Percentiles rank a stretch among this genome's conserved stretches.
These are phyloP conservation scores for Cornus suecica DNA, from an alignment of 148 eudicot species.

Conservation along the genomic window DNA sequence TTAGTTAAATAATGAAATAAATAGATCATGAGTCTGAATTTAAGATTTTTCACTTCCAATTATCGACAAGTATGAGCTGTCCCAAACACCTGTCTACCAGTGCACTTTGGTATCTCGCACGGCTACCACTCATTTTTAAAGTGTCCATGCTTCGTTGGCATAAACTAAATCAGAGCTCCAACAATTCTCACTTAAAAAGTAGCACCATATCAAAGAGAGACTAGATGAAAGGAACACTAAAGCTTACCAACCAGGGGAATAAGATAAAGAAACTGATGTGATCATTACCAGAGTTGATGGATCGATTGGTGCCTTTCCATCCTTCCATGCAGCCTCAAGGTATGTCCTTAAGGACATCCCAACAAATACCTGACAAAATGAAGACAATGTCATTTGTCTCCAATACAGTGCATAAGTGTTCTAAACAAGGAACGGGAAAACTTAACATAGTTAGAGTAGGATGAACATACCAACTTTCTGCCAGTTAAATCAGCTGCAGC, in stretches of 20 bases:
- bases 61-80: too few species aligned
- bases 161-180: slow-evolving; percentile 8
- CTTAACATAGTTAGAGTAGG: background rate
- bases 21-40: too few species aligned
- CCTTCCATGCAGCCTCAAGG: slow-evolving; percentile 97
- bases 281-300: slow-evolving; percentile 87
- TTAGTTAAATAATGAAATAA: too few species aligned
- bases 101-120: too few species aligned
- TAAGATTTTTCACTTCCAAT: too few species aligned
- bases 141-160: background rate
- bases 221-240: background rate
- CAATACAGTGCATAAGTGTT: background rate
- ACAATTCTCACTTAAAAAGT: background rate
- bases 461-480: slow-evolving; percentile 75
- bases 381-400: slow-evolving; percentile 13
- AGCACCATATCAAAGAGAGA: background rate
- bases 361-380: slow-evolving; percentile 66
- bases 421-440: slow-evolving; percentile 10
- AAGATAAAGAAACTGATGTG: slow-evolving; percentile 5
- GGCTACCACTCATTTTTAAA: too few species aligned
- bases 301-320: slow-evolving; percentile 95
- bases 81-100: too few species aligned
- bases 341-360: slow-evolving; percentile 95
- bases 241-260: background rate
- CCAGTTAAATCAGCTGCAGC: slow-evolving; percentile 98